phyloP scores from a whole-genome alignment of 805 yeast species.

The Pichia sporocuriosa region DNA sequence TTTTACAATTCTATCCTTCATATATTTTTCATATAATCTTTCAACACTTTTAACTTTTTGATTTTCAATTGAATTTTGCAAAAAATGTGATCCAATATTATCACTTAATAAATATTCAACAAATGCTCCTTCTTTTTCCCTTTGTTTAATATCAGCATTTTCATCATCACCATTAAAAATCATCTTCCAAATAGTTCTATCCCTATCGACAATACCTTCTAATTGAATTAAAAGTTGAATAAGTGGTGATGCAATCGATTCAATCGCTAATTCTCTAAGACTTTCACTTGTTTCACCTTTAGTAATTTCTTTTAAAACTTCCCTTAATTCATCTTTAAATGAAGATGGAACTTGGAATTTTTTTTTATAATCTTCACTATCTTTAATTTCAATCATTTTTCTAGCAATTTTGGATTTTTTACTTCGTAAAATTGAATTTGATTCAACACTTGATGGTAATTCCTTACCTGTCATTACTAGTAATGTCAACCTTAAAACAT shows the following conservation, averaged over 20 bases:
- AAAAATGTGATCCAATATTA: slow-evolving; percentile 89
- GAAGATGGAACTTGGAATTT: slow-evolving; percentile 65
- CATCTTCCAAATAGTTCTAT: slow-evolving; percentile 61
- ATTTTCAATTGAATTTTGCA: slow-evolving; percentile 61
- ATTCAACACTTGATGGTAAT: slow-evolving; percentile 62
- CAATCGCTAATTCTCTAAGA: slow-evolving; percentile 67
- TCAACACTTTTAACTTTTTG: slow-evolving; percentile 64
- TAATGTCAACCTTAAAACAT: slow-evolving; percentile 67
- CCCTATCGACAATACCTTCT: slow-evolving; percentile 75
- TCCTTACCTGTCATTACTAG: slow-evolving; percentile 71
- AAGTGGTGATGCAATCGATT: slow-evolving; percentile 83
- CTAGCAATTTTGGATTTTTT: slow-evolving; percentile 84
- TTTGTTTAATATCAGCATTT: slow-evolving; percentile 45
- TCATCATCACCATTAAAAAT: slow-evolving; percentile 47
- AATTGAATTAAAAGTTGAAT: slow-evolving; percentile 69
- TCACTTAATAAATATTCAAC: slow-evolving; percentile 80
- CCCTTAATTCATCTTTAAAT: slow-evolving; percentile 54
- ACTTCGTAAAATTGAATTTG: slow-evolving; percentile 70
- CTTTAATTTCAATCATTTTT: slow-evolving; percentile 85
- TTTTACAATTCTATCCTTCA: slow-evolving; percentile 66
- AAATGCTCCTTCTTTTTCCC: slow-evolving; percentile 65
- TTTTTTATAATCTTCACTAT: slow-evolving; percentile 61
- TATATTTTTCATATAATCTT: slow-evolving; percentile 62
- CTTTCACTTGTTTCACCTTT: slow-evolving; percentile 35
- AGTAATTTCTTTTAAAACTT: slow-evolving; percentile 38